These are phyloP conservation scores for Pugionium cornutum DNA, from an alignment of 345 rosid species.

Conservation along the genomic window DNA sequence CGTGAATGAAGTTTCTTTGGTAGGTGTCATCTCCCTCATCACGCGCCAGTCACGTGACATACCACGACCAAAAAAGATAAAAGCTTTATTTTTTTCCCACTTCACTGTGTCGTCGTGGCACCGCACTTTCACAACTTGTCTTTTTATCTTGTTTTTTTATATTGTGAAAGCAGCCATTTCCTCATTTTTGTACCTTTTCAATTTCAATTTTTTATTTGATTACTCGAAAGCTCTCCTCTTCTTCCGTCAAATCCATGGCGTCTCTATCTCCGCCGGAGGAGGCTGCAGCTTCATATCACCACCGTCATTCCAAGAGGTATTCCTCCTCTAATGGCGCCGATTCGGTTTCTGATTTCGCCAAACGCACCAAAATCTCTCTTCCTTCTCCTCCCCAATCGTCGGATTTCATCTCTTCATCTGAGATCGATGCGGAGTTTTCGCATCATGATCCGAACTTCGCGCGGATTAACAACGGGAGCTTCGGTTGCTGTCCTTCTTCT, in stretches of 20 bases:
- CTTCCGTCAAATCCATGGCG: constrained; percentile 31
- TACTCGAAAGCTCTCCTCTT: not conserved
- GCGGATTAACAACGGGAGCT: constrained; percentile 91
- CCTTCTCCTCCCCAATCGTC: constrained; percentile 29
- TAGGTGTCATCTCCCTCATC: constrained; percentile 11
- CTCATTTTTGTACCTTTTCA: not conserved
- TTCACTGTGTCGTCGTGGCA: constrained; percentile 32
- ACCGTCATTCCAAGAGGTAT: constrained; percentile 35
- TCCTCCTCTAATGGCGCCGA: constrained; percentile 19
- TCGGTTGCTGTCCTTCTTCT: constrained; percentile 78
- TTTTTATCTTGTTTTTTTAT: constrained; percentile 12
- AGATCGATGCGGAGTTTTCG: constrained; percentile 68
- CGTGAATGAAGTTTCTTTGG: constrained; percentile 24
- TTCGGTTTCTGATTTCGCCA: constrained; percentile 37
- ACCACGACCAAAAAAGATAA: not conserved
- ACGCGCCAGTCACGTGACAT: constrained; percentile 38
- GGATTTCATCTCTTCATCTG: constrained; percentile 43
- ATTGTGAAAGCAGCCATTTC: constrained; percentile 2
- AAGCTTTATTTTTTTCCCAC: not conserved
- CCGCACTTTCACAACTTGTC: constrained; percentile 41
- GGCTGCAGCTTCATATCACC: constrained; percentile 21
- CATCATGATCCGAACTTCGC: constrained; percentile 72
- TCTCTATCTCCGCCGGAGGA: constrained; percentile 45
- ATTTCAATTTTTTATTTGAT: not conserved
- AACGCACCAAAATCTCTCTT: constrained; percentile 46